Evolutionary conservation across 2,329 filamentous ascomycete genomes (phyloP).

Genomic region (Beauveria scarabaeidicola): DNA sequence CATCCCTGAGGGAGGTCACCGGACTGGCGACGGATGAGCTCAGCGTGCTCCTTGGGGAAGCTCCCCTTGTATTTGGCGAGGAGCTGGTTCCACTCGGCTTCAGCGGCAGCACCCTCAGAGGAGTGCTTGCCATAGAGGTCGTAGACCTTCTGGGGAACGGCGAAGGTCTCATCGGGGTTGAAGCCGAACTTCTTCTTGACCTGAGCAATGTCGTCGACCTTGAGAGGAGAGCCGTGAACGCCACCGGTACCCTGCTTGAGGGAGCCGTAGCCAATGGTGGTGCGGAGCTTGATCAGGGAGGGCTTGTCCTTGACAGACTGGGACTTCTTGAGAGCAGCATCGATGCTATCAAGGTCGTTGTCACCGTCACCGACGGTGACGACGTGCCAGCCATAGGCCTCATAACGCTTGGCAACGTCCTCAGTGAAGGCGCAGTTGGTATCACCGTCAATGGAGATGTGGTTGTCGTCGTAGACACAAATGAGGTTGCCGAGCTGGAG

Average conservation of each 20-base stretch:
- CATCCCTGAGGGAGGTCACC: constrained; percentile 89
- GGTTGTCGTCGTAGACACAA: constrained; percentile 96
- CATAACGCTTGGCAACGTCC: constrained; percentile 89
- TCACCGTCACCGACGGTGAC: constrained; percentile 81
- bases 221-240: constrained; percentile 93
- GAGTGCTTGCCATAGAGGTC: constrained; percentile 81
- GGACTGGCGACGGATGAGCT: constrained; percentile 71
- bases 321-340: constrained; percentile 77
- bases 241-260: constrained; percentile 86
- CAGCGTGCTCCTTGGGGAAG: constrained; percentile 69
- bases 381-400: constrained; percentile 94
- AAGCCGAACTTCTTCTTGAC: constrained; percentile 95
- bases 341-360: constrained; percentile 77
- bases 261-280: constrained; percentile 95
- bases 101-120: constrained; percentile 75
- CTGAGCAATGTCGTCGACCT: constrained; percentile 86
- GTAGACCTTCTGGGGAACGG: constrained; percentile 90
- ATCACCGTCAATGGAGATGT: constrained; percentile 91
- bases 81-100: constrained; percentile 93
- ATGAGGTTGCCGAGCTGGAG: constrained; percentile 97
- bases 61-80: constrained; percentile 76
- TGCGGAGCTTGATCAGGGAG: constrained; percentile 90
- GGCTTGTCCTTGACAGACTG: constrained; percentile 93
- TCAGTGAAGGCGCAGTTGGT: constrained; percentile 96
- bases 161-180: constrained; percentile 87